These are phyloP conservation scores for Candolleomyces aberdarensis DNA, from an alignment of 768 basidiomycete species.

Conservation along the genomic window DNA sequence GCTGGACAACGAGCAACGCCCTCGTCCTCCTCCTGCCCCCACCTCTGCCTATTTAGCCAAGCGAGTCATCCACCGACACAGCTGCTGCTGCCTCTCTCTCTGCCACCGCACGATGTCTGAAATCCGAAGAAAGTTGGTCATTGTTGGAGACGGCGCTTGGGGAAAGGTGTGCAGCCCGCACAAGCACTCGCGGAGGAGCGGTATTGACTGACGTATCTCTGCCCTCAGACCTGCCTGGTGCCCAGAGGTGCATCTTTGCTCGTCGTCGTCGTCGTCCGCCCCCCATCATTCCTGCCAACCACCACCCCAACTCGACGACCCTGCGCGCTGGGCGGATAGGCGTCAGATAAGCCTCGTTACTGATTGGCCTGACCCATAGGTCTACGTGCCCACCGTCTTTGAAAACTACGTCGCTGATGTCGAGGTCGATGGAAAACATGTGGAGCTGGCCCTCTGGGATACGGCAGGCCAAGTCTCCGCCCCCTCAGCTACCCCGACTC, in stretches of 20 bases:
- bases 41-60: too few relatives aligned
- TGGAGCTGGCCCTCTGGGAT: slow-evolving; percentile 99
- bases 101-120: slow-evolving; percentile 68
- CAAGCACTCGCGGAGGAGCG: neutral
- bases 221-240: slow-evolving; percentile 77
- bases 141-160: slow-evolving; percentile 97
- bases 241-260: slow-evolving; percentile 66
- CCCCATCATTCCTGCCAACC: neutral
- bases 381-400: slow-evolving; percentile 98
- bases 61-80: too few relatives aligned
- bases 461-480: slow-evolving; percentile 81
- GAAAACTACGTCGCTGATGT: slow-evolving; percentile 99
- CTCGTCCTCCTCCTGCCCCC: neutral
- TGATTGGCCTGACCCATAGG: slow-evolving; percentile 50
- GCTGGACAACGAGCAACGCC: neutral
- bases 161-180: slow-evolving; percentile 64
- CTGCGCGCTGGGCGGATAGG: too few relatives aligned
- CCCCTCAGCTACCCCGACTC: slow-evolving; percentile 98
- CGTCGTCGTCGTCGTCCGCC: neutral
- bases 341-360: too few relatives aligned
- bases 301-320: neutral
- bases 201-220: too few relatives aligned
- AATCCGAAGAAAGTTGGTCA: slow-evolving; percentile 98
- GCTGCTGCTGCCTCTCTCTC: neutral
- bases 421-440: slow-evolving; percentile 97